These are phyloP conservation scores for Aureobasidium vineae DNA, from an alignment of 2,329 filamentous ascomycete species.

Conservation along the genomic window DNA sequence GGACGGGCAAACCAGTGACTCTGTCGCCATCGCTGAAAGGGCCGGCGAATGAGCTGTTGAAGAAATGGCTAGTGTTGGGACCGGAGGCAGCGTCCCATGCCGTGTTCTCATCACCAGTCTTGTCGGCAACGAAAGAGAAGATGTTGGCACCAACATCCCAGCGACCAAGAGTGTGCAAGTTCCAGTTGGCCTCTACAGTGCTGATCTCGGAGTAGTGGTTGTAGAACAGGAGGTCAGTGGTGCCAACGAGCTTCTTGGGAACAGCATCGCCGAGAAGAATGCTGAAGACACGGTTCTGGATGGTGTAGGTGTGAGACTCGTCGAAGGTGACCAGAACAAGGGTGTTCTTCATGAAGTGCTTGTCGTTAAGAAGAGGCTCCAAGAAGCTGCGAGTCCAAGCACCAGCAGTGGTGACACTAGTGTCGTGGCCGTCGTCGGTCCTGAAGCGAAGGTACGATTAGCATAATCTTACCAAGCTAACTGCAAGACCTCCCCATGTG, in stretches of 20 bases:
- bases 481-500: too few species aligned
- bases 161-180: conserved; percentile 46
- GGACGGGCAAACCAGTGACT: conserved; percentile 34
- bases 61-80: conserved; percentile 33
- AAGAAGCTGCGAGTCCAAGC: conserved; percentile 67
- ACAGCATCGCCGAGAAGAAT: conserved; percentile 75
- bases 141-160: conserved; percentile 51
- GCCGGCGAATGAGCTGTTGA: conserved; percentile 39
- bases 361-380: conserved; percentile 65
- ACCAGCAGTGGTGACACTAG: conserved; percentile 65
- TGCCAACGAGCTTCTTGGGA: conserved; percentile 62
- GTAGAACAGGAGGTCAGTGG: conserved; percentile 62
- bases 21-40: conserved; percentile 36
- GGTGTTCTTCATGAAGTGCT: conserved; percentile 71
- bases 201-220: conserved; percentile 49
- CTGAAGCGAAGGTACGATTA: neutral
- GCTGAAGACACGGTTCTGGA: conserved; percentile 66
- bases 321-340: conserved; percentile 76
- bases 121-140: conserved; percentile 41
- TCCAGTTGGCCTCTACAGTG: conserved; percentile 50
- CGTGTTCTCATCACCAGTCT: conserved; percentile 38
- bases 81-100: conserved; percentile 34
- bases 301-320: conserved; percentile 68
- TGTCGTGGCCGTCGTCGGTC: conserved; percentile 66
- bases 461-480: neutral